Evolutionary conservation across 495 filamentous ascomycete species (phyloP).

Genomic region (Penicillium verhagenii): DNA sequence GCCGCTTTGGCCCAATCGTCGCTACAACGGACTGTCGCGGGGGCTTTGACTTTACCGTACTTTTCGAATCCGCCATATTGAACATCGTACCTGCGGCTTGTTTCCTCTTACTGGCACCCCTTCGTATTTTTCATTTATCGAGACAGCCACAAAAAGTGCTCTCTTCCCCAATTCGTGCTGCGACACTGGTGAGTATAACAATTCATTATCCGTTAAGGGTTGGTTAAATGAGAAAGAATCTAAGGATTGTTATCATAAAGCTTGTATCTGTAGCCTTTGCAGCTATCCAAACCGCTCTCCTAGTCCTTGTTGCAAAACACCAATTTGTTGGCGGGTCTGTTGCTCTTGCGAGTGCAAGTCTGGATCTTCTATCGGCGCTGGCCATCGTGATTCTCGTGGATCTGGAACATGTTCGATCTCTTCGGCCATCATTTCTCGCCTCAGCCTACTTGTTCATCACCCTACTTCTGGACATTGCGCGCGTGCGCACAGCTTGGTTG

Average conservation of each 20-base stretch:
- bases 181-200: slow-evolving; percentile 9
- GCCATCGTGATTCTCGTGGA: slow-evolving; percentile 45
- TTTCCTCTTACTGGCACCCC: slow-evolving; percentile 36
- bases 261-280: slow-evolving; percentile 31
- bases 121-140: slow-evolving; percentile 36
- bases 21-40: slow-evolving; percentile 27
- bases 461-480: slow-evolving; percentile 48
- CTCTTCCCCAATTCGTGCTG: slow-evolving; percentile 8
- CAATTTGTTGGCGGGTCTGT: slow-evolving; percentile 21
- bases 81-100: slow-evolving; percentile 43
- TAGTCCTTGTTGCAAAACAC: slow-evolving; percentile 36
- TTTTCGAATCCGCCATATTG: slow-evolving; percentile 49
- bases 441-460: slow-evolving; percentile 53
- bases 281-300: slow-evolving; percentile 32
- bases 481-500: slow-evolving; percentile 51
- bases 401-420: slow-evolving; percentile 35
- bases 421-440: slow-evolving; percentile 51
- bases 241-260: slow-evolving; percentile 8
- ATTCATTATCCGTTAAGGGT: not conserved
- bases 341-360: slow-evolving; percentile 36
- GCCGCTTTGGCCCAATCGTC: slow-evolving; percentile 16
- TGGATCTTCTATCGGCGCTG: slow-evolving; percentile 33
- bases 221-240: not conserved
- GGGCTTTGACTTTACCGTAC: slow-evolving; percentile 54
- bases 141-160: slow-evolving; percentile 37